Conservation (phyloP, 2,329 filamentous ascomycete genomes). For the Ceratocystis cacaofunesta region DNA sequence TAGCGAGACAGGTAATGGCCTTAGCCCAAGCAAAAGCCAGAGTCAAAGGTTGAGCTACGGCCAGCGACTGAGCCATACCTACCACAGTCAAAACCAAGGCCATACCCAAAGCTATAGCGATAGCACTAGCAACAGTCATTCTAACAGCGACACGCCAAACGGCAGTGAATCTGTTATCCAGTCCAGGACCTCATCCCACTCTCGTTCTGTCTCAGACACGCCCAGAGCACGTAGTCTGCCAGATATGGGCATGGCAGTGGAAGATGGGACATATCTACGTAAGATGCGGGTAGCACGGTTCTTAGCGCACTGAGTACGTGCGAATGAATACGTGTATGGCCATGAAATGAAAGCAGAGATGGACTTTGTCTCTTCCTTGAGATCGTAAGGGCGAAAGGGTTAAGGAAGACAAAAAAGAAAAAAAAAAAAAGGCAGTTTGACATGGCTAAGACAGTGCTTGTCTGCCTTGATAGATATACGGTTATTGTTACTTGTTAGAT, state of each 20-base stretch:
- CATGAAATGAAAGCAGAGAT: conserved; percentile 1
- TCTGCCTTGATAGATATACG: not conserved
- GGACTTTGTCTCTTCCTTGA: too few relatives aligned
- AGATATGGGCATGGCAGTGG: conserved; percentile 4
- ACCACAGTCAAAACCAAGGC: not conserved
- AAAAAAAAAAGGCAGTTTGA: not conserved
- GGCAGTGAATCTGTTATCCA: not conserved
- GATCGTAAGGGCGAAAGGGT: not conserved
- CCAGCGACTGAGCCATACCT: not conserved
- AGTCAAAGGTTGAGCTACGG: not conserved
- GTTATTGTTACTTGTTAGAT: conserved; percentile 1
- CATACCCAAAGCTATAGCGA: not conserved
- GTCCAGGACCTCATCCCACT: not conserved
- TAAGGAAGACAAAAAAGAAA: not conserved
- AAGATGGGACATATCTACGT: conserved; percentile 6
- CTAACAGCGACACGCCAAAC: not conserved
- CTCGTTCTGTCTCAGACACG: not conserved
- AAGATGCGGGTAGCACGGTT: conserved; percentile 9
- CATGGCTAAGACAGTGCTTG: not conserved
- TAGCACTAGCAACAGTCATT: not conserved
- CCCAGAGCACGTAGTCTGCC: conserved; percentile 1
- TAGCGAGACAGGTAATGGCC: not conserved
- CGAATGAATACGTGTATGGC: conserved; percentile 2
- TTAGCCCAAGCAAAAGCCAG: not conserved
- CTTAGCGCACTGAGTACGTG: conserved; percentile 10